Base-by-base conservation (phyloP, 148 eudicot genomes). In the Talinum fruticosum region DNA sequence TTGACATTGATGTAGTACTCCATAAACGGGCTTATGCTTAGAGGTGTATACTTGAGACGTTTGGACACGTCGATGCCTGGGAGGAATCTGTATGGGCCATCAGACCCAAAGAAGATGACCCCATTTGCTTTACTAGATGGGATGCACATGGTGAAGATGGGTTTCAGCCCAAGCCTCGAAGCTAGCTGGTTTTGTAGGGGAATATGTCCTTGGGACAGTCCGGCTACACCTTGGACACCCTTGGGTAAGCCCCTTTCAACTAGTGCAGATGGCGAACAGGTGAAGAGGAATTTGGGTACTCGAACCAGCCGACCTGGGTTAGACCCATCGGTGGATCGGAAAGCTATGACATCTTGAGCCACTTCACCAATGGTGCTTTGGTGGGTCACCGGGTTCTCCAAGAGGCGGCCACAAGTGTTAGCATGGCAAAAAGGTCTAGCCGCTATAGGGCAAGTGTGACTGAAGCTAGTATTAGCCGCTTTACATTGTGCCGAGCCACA, bases 401-500 rank as follows among this genome's bases (percentile, higher is more conserved):
- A 68, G 0, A 54, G 34, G 44, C 84, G 82, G 36, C 88, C 90
- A 37, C 97, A 92, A 0, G 90, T 82, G 79, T 92, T 87, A 77
- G 83, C 83, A 61, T 92, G 93, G 82, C 93, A 90, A 49, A 90
- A 87, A 0, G 88, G 87, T 54, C 87, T 61, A 8, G 82, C 73
- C 1, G 47, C 68, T 15, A 77, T 34, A 23, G 70, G 45, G 72
- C 88, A 85, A 24, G 83, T 80, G 80, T 74, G 80, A 80, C 93
- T 90, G 65, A 61, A 83, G 78, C 84, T 84, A 64, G 75, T 83
- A 28, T 72, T 79, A 35, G 86, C 91, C 15, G 75, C 38, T 16
- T 84, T 65, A 78, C 93, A 92, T 44, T 84, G 87, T 30, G 86
- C 65, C 0, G 93, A 92, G 69, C 84, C 87, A 73, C 97, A 90